Evolutionary conservation across 148 eudicot genomes (phyloP).

Genomic region (Polygonum maritimum): DNA sequence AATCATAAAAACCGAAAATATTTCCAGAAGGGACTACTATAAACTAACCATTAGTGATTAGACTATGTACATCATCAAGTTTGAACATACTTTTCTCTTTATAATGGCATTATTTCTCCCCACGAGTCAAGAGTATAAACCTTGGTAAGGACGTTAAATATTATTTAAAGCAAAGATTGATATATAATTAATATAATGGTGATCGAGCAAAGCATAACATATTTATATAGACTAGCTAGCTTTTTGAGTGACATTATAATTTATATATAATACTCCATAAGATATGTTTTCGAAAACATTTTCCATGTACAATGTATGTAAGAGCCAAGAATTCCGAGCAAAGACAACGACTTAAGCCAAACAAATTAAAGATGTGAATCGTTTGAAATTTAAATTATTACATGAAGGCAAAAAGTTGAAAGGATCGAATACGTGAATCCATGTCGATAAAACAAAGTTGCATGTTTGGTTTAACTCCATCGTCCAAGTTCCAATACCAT

Average conservation of each 20-base stretch:
- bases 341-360: neutral
- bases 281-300: neutral
- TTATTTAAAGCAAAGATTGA: no score
- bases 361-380: neutral
- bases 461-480: slow-evolving; percentile 3
- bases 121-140: no score
- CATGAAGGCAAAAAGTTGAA: neutral
- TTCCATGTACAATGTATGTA: no score
- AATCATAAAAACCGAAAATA: no score
- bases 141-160: no score
- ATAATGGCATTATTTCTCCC: no score
- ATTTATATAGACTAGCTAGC: neutral
- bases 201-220: neutral
- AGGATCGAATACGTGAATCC: neutral
- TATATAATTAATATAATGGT: no score
- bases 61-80: no score
- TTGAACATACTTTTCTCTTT: no score
- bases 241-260: neutral
- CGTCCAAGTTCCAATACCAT: neutral
- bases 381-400: neutral
- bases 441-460: neutral
- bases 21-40: no score
- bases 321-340: neutral
- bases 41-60: no score
- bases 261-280: neutral